Evolutionary conservation across 257 asterid species (phyloP).

Genomic region (Solanum gracilifrons): DNA sequence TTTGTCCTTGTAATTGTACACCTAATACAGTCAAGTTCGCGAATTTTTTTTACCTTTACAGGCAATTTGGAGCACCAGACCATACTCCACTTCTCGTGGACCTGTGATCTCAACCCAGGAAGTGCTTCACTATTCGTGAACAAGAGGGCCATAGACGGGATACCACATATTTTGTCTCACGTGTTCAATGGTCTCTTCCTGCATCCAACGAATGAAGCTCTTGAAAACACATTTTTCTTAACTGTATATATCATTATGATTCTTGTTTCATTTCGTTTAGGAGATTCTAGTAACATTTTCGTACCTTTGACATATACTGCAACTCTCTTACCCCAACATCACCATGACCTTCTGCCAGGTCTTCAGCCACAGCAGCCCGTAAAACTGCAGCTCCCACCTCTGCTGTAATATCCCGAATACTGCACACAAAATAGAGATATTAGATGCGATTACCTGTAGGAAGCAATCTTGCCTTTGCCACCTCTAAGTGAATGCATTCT

Average conservation of each 20-base stretch:
- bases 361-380: slow-evolving; percentile 66
- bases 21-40: background rate
- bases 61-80: background rate
- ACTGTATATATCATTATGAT: background rate
- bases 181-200: slow-evolving; percentile 59
- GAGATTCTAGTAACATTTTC: background rate
- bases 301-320: slow-evolving; percentile 67
- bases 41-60: background rate
- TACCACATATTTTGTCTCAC: slow-evolving; percentile 82
- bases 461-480: background rate
- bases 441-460: background rate
- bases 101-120: background rate
- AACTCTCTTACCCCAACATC: slow-evolving; percentile 73
- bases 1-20: background rate
- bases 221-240: background rate
- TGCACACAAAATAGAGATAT: slow-evolving; percentile 14
- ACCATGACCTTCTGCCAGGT: slow-evolving; percentile 77
- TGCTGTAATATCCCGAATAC: slow-evolving; percentile 88
- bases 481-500: background rate
- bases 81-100: background rate
- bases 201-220: slow-evolving; percentile 22
- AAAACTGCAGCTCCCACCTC: slow-evolving; percentile 94
- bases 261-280: background rate
- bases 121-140: slow-evolving; percentile 68
- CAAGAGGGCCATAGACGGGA: slow-evolving; percentile 91